phyloP scores from a whole-genome alignment of 805 yeast genomes.

The Candida odintsovae region DNA sequence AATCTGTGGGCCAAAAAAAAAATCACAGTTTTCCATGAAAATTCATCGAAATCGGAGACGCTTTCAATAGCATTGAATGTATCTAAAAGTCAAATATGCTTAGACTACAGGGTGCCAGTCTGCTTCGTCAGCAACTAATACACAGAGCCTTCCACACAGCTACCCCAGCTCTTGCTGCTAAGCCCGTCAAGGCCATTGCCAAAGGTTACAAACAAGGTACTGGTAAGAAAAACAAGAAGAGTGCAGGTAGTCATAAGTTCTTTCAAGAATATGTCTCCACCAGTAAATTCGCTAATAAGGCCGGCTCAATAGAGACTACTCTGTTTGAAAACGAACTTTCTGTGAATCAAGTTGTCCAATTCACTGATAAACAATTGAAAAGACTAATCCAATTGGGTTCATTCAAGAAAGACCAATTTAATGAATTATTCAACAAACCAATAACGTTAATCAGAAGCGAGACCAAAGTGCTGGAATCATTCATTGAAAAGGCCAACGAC shows the following conservation, averaged over 20 bases:
- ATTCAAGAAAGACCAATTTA: slow-evolving; percentile 61
- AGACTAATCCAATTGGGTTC: slow-evolving; percentile 50
- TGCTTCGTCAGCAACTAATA: background rate
- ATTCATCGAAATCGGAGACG: background rate
- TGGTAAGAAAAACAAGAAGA: slow-evolving; percentile 8
- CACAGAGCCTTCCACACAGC: slow-evolving; percentile 9
- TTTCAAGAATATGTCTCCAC: slow-evolving; percentile 29
- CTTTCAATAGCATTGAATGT: background rate
- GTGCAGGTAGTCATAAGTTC: slow-evolving; percentile 27
- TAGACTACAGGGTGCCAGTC: background rate
- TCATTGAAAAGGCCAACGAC: slow-evolving; percentile 31
- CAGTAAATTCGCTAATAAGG: slow-evolving; percentile 24
- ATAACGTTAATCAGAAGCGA: slow-evolving; percentile 50
- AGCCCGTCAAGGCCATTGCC: slow-evolving; percentile 11
- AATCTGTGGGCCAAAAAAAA: too few species aligned
- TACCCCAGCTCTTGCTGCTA: slow-evolving; percentile 2
- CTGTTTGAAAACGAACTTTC: slow-evolving; percentile 11
- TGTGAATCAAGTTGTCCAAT: slow-evolving; percentile 32
- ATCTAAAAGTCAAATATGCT: background rate
- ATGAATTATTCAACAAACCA: slow-evolving; percentile 60
- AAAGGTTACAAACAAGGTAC: slow-evolving; percentile 14
- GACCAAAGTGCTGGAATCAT: slow-evolving; percentile 34
- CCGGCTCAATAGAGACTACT: slow-evolving; percentile 18
- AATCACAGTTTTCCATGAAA: background rate
- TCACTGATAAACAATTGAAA: slow-evolving; percentile 31